Evolutionary conservation across 2,329 filamentous ascomycete genomes (phyloP), one percentile per base, ranked within the genome.

Genomic region (Pseudocercospora macadamiae): DNA sequence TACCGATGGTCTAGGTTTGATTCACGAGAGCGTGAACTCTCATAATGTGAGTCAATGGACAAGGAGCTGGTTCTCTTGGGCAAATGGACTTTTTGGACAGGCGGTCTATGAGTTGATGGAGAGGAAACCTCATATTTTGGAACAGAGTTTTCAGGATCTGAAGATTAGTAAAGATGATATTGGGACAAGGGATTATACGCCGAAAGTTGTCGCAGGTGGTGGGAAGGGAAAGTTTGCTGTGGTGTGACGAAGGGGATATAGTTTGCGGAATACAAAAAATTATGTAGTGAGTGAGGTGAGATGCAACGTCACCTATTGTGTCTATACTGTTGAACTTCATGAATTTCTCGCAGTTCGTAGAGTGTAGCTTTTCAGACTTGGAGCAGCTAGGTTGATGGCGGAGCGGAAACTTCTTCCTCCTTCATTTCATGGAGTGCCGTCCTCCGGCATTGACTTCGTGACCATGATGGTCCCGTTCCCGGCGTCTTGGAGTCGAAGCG

Each of bases 31-130:
- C 57, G 72, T 81, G 52, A 78, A 78, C 60, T 72, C 70, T 9
- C 77, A 74, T 59, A 75, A 80, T 59, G 65, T 66, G 42, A 71
- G 63, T 5, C 66, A 75, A 51, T 81, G 75, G 72, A 78, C 78
- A 39, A 73, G 79, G 59, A 77, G 77, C 51, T 81, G 79, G 93
- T 97, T 97, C 73, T 91, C 93, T 2, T 57, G 55, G 55, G 55
- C 55, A 2, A 57, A 57, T 37, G 55, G 55, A 3, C 21, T 57
- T 8, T 57, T 57, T 16, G 55, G 55, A 8, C 55, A 57, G 39
- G 37, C 37, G 4, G 47, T 57, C 8, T 47, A 44, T 18, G 55
- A 57, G 4, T 28, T 57, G 12, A 23, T 30, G 16, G 4, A 6
- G 25, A 52, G 28, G 34, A 57, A 57, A 21, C 26, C 36, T 2